These are phyloP conservation scores for Dothideomycetidae sp. DNA, from an alignment of 2,329 filamentous ascomycete species.

Conservation along the genomic window DNA sequence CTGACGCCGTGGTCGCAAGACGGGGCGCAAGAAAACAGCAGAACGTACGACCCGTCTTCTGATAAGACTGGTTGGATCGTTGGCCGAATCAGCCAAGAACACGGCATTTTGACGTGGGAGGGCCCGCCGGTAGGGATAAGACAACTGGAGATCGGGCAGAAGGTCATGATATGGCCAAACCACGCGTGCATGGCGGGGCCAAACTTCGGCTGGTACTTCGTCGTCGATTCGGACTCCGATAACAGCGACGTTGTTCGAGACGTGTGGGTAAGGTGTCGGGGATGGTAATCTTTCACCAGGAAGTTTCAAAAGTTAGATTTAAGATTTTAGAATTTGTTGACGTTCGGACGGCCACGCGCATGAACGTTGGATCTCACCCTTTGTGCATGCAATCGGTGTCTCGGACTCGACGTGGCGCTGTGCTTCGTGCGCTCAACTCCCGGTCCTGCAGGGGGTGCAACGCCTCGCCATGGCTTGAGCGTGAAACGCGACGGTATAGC, in stretches of 20 bases:
- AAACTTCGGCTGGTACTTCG: conserved; percentile 56
- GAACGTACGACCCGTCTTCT: conserved; percentile 25
- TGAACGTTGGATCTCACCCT: too few species aligned
- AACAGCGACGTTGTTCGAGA: conserved; percentile 51
- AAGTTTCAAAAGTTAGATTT: too few species aligned
- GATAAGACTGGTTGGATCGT: conserved; percentile 48
- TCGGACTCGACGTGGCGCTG: too few species aligned
- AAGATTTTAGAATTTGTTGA: too few species aligned
- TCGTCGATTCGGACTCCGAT: conserved; percentile 50
- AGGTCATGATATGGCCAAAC: conserved; percentile 61
- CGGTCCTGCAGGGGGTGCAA: too few species aligned
- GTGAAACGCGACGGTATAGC: too few species aligned
- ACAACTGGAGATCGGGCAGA: conserved; percentile 46
- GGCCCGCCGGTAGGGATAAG: conserved; percentile 29
- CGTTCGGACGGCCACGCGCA: too few species aligned
- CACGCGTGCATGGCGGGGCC: conserved; percentile 66
- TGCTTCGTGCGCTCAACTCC: too few species aligned
- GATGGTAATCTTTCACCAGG: too few species aligned
- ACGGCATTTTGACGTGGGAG: conserved; percentile 55
- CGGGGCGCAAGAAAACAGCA: conserved; percentile 13
- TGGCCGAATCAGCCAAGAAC: conserved; percentile 61
- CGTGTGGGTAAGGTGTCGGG: conserved; percentile 57
- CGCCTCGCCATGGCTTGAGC: too few species aligned
- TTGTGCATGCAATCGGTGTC: too few species aligned
- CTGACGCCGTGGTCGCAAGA: conserved; percentile 43